These are phyloP conservation scores for Candida glaebosa DNA, from an alignment of 805 yeast genomes.

Conservation along the genomic window DNA sequence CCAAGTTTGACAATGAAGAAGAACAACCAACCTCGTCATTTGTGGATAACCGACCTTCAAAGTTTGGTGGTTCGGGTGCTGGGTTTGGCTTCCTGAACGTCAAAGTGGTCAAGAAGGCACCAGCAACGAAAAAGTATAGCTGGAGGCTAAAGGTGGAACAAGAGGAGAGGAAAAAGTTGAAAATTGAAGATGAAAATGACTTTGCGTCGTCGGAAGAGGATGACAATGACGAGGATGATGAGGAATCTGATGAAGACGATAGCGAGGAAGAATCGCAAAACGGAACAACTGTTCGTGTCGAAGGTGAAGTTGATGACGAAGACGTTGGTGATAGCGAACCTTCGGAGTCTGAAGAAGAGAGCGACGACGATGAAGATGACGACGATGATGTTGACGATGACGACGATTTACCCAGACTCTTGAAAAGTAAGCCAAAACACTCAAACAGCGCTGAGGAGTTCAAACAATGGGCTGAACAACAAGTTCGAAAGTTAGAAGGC, in stretches of 20 bases:
- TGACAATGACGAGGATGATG: conserved; percentile 17
- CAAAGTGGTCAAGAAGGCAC: conserved; percentile 15
- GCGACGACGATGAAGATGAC: conserved; percentile 25
- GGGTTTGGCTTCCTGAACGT: conserved; percentile 69
- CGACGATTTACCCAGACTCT: conserved; percentile 27
- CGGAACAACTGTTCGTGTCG: conserved; percentile 20
- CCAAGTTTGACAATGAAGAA: conserved; percentile 12
- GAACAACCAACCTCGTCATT: conserved; percentile 45
- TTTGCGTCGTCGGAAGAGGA: conserved; percentile 43
- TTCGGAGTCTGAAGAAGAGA: conserved; percentile 23
- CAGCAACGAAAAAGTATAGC: conserved; percentile 54
- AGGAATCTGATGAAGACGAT: conserved; percentile 20
- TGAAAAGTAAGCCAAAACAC: conserved; percentile 43
- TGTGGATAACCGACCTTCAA: conserved; percentile 67
- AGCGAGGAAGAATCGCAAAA: conserved; percentile 15
- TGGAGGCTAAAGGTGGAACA: conserved; percentile 54
- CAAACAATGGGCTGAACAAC: conserved; percentile 84
- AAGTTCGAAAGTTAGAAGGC: conserved; percentile 63
- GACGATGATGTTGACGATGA: conserved; percentile 29
- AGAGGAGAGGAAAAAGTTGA: conserved; percentile 34
- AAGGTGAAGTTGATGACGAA: conserved; percentile 18
- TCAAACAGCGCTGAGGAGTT: conserved; percentile 50
- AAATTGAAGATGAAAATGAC: conserved; percentile 61
- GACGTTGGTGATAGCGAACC: conserved; percentile 29
- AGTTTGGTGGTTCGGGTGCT: conserved; percentile 56